Base-by-base conservation (phyloP, 129 eudicot species). In the Ambrosia artemisiifolia region DNA sequence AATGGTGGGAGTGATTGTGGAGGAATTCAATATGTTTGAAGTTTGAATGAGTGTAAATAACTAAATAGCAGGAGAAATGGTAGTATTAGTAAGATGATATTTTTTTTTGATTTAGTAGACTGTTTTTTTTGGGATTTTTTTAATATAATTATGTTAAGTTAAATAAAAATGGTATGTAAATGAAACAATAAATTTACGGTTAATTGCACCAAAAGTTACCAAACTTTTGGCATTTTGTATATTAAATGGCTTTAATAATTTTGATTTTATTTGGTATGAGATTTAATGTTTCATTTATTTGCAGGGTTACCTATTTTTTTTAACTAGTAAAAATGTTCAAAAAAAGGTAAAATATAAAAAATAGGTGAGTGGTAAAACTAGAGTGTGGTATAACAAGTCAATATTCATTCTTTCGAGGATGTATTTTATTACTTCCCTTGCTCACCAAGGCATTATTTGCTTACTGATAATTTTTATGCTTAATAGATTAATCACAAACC, bases 21-120 rank as follows among this genome's bases (percentile, higher is more conserved):
- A 38, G 66, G 30, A n/a, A 70, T 78, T 70, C 9, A 70, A 57
- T 38, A 6, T n/a, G 69, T 78, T 69, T 70, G 75, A 70, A 70
- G 63, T 70, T 69, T 70, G 75, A 70, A 78, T 61, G 81, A 77
- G 81, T 36, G 64, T 77, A 60, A 70, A 76, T 77, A 61, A 64
- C 11, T 77, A 60, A 70, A 76, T 77, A 61, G 70, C 11, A n/a
- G n/a, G n/a, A n/a, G n/a, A n/a, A n/a, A n/a, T n/a, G 46, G 40
- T 28, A 63, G 70, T 71, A 65, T 49, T 7, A 50, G 67, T 67
- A 43, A 54, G 65, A 42, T 36, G 18, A 63, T 62, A 11, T 35
- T 78, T 70, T 71, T 19, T 35, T 78, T 70, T 71, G 57, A 63
- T 70, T 69, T 67, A 10, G 50, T 66, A 30, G 70, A 18, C 46